Conservation (phyloP, 352 stramenopile species). For the Phytophthora niederhauseri region DNA sequence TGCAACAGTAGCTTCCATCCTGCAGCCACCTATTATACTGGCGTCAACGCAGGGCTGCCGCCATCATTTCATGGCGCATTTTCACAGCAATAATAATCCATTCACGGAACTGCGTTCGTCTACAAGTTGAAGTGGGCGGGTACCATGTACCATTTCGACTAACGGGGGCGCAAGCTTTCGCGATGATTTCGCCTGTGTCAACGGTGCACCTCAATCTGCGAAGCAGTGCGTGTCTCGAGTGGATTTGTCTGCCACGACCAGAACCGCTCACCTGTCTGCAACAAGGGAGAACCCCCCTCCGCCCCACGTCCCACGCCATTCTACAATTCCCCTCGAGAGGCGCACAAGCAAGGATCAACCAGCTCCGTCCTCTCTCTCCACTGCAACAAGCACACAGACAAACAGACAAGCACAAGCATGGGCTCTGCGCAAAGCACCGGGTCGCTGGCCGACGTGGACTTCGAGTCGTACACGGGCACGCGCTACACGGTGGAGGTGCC, state of each 20-base stretch:
- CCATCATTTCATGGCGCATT: neutral
- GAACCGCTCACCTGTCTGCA: neutral
- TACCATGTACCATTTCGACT: neutral
- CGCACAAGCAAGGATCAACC: neutral
- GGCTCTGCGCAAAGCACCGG: slow-evolving; percentile 43
- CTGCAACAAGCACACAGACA: no score
- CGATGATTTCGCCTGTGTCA: neutral
- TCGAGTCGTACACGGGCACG: slow-evolving; percentile 43
- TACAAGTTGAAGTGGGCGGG: neutral
- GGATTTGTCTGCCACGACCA: neutral
- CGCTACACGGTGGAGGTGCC: slow-evolving; percentile 43
- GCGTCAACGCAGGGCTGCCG: neutral
- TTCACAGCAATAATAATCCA: no score
- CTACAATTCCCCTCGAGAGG: neutral
- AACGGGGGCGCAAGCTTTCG: neutral
- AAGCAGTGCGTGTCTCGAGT: neutral
- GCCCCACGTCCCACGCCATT: neutral
- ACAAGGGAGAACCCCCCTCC: no score
- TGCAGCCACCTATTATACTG: neutral
- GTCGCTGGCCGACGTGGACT: slow-evolving; percentile 54
- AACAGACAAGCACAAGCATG: slow-evolving; percentile 35
- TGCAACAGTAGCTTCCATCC: slow-evolving; percentile 1
- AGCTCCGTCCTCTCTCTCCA: no score
- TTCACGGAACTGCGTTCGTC: neutral
- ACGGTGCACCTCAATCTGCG: neutral